Evolutionary conservation across 2,329 filamentous ascomycete species (phyloP).

Genomic region (Albifimbria verrucaria): DNA sequence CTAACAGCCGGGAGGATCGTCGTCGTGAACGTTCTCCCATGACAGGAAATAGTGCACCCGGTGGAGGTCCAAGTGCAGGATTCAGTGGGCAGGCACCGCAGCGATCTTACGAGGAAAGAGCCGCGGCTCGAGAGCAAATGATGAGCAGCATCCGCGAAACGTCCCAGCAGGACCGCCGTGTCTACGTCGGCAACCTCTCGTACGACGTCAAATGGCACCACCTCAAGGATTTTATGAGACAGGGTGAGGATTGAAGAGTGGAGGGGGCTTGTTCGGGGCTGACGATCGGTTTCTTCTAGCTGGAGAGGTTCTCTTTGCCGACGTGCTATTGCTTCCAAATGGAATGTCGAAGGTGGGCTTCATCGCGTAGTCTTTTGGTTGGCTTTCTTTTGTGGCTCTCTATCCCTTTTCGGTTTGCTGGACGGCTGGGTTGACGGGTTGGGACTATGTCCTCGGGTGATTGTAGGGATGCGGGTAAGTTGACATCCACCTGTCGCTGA

Average conservation of each 20-base stretch:
- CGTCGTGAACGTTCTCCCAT: constrained; percentile 81
- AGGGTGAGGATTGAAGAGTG: constrained; percentile 64
- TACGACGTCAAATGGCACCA: constrained; percentile 99
- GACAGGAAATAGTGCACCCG: constrained; percentile 66
- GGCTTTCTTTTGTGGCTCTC: constrained; percentile 72
- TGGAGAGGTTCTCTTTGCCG: constrained; percentile 98
- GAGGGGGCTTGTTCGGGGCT: constrained; percentile 26
- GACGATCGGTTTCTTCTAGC: constrained; percentile 54
- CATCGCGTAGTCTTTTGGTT: constrained; percentile 83
- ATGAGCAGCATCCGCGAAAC: constrained; percentile 91
- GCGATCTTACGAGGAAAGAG: constrained; percentile 80
- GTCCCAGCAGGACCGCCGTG: constrained; percentile 96
- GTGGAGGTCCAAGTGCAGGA: constrained; percentile 67
- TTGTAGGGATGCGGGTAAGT: constrained; percentile 99
- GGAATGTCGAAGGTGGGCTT: constrained; percentile 99
- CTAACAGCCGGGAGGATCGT: constrained; percentile 70
- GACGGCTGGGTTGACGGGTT: constrained; percentile 99
- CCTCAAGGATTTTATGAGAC: constrained; percentile 99
- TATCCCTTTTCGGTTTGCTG: constrained; percentile 68
- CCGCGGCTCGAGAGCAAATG: constrained; percentile 86
- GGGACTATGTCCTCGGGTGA: constrained; percentile 81
- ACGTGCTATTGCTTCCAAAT: constrained; percentile 99
- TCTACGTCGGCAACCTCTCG: constrained; percentile 98
- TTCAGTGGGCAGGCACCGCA: constrained; percentile 60
- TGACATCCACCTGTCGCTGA: background rate